A percentile compares a stretch with the other conserved stretches of the same genome.
These are phyloP conservation scores for Cyberlindnera japonica DNA, from an alignment of 805 yeast species.

Conservation along the genomic window DNA sequence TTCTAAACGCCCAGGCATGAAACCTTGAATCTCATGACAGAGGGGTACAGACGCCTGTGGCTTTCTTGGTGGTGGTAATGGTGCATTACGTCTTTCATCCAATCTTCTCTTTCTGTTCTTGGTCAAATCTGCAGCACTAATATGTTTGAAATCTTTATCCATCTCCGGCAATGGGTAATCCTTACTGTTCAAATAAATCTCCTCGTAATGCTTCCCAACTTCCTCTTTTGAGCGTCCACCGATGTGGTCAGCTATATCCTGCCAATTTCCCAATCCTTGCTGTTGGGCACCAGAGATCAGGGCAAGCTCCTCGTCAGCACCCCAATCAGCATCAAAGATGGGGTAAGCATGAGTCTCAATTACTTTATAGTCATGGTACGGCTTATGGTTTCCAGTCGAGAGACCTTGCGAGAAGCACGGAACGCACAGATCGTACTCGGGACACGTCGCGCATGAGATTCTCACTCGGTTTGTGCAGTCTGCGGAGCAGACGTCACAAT, in stretches of 20 bases:
- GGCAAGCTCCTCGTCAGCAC: conserved; percentile 94
- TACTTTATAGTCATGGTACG: conserved; percentile 88
- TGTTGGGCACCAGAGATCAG: conserved; percentile 90
- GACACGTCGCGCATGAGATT: conserved; percentile 86
- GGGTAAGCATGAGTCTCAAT: conserved; percentile 96
- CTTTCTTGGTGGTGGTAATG: conserved; percentile 82
- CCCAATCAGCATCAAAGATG: conserved; percentile 87
- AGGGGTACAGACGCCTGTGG: conserved; percentile 91
- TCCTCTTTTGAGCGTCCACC: conserved; percentile 92
- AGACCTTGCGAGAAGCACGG: conserved; percentile 91
- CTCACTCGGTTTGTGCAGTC: conserved; percentile 93
- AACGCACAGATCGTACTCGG: conserved; percentile 95
- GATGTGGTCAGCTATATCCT: conserved; percentile 93
- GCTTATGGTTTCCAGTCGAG: conserved; percentile 80
- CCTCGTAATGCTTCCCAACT: conserved; percentile 77
- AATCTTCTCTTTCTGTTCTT: conserved; percentile 64
- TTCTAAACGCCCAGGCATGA: conserved; percentile 97
- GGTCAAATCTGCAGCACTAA: conserved; percentile 67
- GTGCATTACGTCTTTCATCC: conserved; percentile 66
- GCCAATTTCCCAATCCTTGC: conserved; percentile 95
- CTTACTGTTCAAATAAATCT: conserved; percentile 61
- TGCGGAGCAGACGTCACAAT: conserved; percentile 95
- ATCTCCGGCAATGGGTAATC: conserved; percentile 89
- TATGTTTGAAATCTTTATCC: conserved; percentile 57
- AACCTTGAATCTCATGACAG: conserved; percentile 96